Base-by-base conservation (phyloP, 345 rosid genomes). In the Eucalyptus virginea region DNA sequence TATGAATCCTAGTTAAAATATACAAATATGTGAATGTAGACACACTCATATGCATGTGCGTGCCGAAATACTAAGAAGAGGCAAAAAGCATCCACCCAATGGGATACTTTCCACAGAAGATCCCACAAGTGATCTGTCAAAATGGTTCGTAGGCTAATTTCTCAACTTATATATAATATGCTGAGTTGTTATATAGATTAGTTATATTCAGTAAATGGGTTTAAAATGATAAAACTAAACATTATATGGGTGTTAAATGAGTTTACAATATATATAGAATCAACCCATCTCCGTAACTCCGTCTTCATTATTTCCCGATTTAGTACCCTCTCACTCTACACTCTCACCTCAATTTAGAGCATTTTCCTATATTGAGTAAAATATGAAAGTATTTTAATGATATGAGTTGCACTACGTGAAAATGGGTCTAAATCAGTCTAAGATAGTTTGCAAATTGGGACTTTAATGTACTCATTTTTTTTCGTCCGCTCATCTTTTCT, bases 351-450 rank as follows among this genome's bases (percentile, higher is more conserved):
- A 56, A 56, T 56, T 23, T 56, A 9, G 28, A 2, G 62, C 0
- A 0, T 23, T 54, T 56, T 56, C 5, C 3, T 23, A 56, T 8
- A 23, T 56, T 23, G 11, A 9, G 0, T 23, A 17, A 56, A 56
- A 2, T 56, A 23, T 56, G 62, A 23, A 56, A 56, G 28, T 9
- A 0, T 23, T 56, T 0, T 56, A 21, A 23, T 0, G 3, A 23
- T 2, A 23, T 23, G 13, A 23, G 62, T 56, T 0, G 1, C 0
- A 8, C 1, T 19, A 19, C 4, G 0, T 19, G 56, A 0, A 52
- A 52, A 52, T 52, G 24, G 24, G 24, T 52, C 56, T 2, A 52
- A 19, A 52, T 52, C 0, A 0, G 10, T 52, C 56, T 19, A 2
- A 52, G 28, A 56, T 23, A 23, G 0, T 56, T 56, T 56, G 62